Evolutionary conservation across 75 land plant genomes (phyloP).

Genomic region (Chamaecyparis obtusa): DNA sequence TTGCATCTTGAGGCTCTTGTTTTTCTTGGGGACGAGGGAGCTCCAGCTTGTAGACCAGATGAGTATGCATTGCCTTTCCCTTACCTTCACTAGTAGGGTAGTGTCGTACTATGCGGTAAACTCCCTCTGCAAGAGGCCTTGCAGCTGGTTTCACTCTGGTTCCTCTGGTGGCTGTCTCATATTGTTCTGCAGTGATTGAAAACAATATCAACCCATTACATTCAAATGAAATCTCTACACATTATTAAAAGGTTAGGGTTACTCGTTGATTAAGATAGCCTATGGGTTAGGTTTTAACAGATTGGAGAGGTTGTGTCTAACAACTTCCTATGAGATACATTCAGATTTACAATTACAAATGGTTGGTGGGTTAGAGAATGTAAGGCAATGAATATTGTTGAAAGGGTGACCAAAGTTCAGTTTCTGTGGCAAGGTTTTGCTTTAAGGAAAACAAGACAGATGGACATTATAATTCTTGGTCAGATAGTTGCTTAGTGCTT

Average conservation of each 20-base stretch:
- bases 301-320: neutral
- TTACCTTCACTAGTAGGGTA: conserved; percentile 5
- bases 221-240: neutral
- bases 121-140: conserved; percentile 72
- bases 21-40: conserved; percentile 35
- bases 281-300: neutral
- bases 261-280: neutral
- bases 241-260: neutral
- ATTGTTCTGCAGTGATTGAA: conserved; percentile 45
- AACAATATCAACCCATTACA: neutral
- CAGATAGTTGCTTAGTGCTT: too few relatives aligned
- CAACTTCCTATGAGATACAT: neutral
- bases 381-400: neutral
- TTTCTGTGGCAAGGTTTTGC: too few relatives aligned
- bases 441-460: too few relatives aligned
- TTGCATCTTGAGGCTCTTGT: conserved; percentile 53
- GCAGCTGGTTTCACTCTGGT: conserved; percentile 46
- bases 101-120: conserved; percentile 72
- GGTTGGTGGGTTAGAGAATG: neutral
- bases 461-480: too few relatives aligned
- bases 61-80: conserved; percentile 49
- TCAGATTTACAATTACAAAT: neutral
- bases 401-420: neutral
- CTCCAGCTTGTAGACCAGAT: conserved; percentile 84
- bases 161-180: conserved; percentile 66